A percentile compares a stretch with the other conserved stretches of the same genome.
These are phyloP conservation scores for Cladosporium halotolerans DNA, from an alignment of 2,329 filamentous ascomycete genomes.

Conservation along the genomic window DNA sequence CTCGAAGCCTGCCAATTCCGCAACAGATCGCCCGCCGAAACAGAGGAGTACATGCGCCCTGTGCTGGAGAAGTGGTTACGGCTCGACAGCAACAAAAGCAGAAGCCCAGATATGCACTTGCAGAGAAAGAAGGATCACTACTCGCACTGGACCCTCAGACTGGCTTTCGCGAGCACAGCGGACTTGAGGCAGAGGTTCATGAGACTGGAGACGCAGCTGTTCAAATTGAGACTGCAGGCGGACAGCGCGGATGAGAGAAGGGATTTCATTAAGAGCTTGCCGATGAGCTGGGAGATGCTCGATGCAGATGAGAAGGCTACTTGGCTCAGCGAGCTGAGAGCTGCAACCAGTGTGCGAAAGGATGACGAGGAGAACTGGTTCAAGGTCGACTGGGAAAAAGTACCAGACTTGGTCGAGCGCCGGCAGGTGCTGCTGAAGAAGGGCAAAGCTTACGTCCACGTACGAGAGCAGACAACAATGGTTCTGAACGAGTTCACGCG, in stretches of 20 bases:
- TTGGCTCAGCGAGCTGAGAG: slow-evolving; percentile 56
- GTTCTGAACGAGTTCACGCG: slow-evolving; percentile 80
- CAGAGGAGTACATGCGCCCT: slow-evolving; percentile 73
- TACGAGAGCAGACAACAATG: slow-evolving; percentile 80
- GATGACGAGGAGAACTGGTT: slow-evolving; percentile 83
- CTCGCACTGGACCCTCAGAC: slow-evolving; percentile 89
- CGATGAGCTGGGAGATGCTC: slow-evolving; percentile 79
- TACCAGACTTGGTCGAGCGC: slow-evolving; percentile 81
- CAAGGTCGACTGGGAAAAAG: slow-evolving; percentile 92
- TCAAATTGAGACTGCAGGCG: slow-evolving; percentile 71
- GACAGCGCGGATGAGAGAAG: slow-evolving; percentile 68
- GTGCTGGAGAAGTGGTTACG: slow-evolving; percentile 83
- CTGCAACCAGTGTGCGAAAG: slow-evolving; percentile 46
- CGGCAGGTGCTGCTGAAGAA: slow-evolving; percentile 68
- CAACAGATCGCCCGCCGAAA: slow-evolving; percentile 80
- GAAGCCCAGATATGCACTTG: slow-evolving; percentile 50
- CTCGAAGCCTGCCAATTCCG: slow-evolving; percentile 93
- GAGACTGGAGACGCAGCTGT: slow-evolving; percentile 82
- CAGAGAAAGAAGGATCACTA: slow-evolving; percentile 96
- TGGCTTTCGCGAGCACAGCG: slow-evolving; percentile 87
- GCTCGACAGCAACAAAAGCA: slow-evolving; percentile 67
- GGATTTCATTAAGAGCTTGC: slow-evolving; percentile 69
- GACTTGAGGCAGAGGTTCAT: slow-evolving; percentile 82
- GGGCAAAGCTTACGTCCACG: slow-evolving; percentile 88
- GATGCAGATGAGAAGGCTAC: slow-evolving; percentile 71